phyloP scores from a whole-genome alignment of 2,329 filamentous ascomycete species.

The Colletotrichum euphorbiae region DNA sequence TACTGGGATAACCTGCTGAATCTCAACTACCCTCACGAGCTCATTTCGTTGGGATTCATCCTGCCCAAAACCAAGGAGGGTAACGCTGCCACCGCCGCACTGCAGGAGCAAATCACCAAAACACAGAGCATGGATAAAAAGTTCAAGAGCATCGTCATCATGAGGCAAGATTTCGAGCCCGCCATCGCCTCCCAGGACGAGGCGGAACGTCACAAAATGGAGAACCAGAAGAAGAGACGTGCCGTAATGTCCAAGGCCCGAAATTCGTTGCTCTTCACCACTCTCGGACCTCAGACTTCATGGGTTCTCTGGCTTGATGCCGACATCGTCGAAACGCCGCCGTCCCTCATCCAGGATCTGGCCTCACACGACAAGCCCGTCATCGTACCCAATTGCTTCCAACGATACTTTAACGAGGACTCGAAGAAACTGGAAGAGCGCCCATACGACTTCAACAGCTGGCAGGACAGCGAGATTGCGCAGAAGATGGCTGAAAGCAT shows the following conservation, averaged over 20 bases:
- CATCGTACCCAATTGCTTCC: constrained; percentile 95
- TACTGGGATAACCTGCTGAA: constrained; percentile 95
- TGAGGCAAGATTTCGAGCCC: constrained; percentile 93
- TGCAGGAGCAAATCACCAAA: constrained; percentile 87
- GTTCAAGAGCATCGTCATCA: constrained; percentile 93
- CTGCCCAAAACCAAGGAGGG: constrained; percentile 94
- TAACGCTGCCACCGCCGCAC: constrained; percentile 82
- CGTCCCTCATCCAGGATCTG: constrained; percentile 89
- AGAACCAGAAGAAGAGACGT: constrained; percentile 86
- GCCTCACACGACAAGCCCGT: constrained; percentile 89
- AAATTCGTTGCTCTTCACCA: constrained; percentile 95
- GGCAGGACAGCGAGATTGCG: constrained; percentile 89
- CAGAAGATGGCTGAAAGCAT: constrained; percentile 80
- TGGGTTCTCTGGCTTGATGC: constrained; percentile 98
- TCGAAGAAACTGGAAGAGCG: constrained; percentile 79
- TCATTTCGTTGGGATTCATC: constrained; percentile 96
- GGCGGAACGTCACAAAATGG: constrained; percentile 88
- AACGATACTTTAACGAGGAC: constrained; percentile 79
- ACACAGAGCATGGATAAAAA: constrained; percentile 86
- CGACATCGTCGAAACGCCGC: constrained; percentile 90
- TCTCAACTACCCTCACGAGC: constrained; percentile 89
- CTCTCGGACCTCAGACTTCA: constrained; percentile 87
- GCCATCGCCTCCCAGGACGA: constrained; percentile 85
- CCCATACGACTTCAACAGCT: constrained; percentile 97
- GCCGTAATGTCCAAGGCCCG: constrained; percentile 93